Evolutionary conservation across 176 grass and related monocot genomes (phyloP).

Genomic region (Tuctoria greenei): DNA sequence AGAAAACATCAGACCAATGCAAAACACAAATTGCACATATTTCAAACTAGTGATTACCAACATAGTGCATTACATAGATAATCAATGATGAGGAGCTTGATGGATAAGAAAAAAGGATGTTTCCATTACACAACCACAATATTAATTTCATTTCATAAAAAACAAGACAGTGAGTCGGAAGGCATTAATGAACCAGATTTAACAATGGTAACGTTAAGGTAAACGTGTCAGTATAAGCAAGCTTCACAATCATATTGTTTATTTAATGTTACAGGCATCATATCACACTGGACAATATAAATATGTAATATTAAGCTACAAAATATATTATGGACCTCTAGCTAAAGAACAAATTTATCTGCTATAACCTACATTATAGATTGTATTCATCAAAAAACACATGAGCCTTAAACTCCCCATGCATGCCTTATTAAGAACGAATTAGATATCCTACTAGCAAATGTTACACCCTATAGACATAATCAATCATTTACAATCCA

Average conservation of each 20-base stretch:
- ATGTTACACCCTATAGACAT: neutral
- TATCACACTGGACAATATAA: neutral
- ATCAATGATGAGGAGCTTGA: neutral
- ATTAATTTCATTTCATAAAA: neutral
- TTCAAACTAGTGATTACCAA: neutral
- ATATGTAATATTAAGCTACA: no score
- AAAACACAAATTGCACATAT: neutral
- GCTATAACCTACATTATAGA: no score
- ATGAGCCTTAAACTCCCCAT: no score
- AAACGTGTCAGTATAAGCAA: neutral
- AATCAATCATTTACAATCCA: neutral
- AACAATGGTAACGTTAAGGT: neutral
- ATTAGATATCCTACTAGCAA: neutral
- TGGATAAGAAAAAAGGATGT: neutral
- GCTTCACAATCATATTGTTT: no score
- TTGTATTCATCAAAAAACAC: neutral
- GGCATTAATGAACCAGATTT: neutral
- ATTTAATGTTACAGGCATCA: no score
- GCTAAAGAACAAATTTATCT: neutral
- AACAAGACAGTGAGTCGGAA: neutral
- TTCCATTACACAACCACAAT: neutral
- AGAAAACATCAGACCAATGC: slow-evolving; percentile 4
- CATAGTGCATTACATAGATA: neutral
- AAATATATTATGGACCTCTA: neutral
- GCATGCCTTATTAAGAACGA: neutral